Conservation (phyloP, 2,329 filamentous ascomycete species). For the Cordyceps tenuipes region DNA sequence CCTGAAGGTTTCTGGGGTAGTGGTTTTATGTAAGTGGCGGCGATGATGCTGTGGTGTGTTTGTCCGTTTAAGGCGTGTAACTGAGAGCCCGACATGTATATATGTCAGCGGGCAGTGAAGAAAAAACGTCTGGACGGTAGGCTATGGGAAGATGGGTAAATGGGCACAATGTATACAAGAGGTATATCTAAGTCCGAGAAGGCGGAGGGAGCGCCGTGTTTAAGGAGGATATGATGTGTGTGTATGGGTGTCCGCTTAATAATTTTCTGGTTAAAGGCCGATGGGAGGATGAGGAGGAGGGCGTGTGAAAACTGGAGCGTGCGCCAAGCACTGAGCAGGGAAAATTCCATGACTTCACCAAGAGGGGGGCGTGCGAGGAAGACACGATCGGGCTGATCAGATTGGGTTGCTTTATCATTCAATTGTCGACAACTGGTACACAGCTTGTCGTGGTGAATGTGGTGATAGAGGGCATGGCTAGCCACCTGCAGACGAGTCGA, state of each 20-base stretch:
- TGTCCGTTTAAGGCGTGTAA: not conserved
- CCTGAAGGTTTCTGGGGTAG: not conserved
- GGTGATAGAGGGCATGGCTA: too few relatives aligned
- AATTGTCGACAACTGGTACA: too few relatives aligned
- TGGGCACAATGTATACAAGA: not conserved
- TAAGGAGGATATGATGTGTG: not conserved
- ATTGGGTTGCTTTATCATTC: slow-evolving; percentile 9
- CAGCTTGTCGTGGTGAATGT: too few relatives aligned
- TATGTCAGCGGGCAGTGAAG: not conserved
- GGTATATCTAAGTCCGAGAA: slow-evolving; percentile 5
- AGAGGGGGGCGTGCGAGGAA: slow-evolving; percentile 1
- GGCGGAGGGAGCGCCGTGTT: slow-evolving; percentile 7
- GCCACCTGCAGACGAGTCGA: too few relatives aligned
- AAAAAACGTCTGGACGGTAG: not conserved
- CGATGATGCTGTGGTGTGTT: not conserved
- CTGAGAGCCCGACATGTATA: not conserved
- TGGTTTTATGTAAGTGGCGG: not conserved
- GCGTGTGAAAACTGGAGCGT: not conserved
- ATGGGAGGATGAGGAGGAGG: not conserved
- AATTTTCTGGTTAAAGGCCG: not conserved
- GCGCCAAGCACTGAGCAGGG: too few relatives aligned
- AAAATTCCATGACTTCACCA: slow-evolving; percentile 9
- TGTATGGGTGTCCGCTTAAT: slow-evolving; percentile 11
- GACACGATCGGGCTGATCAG: slow-evolving; percentile 8
- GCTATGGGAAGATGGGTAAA: not conserved